Evolutionary conservation across 805 yeast genomes (phyloP).

Genomic region (Lipomyces starkeyi): DNA sequence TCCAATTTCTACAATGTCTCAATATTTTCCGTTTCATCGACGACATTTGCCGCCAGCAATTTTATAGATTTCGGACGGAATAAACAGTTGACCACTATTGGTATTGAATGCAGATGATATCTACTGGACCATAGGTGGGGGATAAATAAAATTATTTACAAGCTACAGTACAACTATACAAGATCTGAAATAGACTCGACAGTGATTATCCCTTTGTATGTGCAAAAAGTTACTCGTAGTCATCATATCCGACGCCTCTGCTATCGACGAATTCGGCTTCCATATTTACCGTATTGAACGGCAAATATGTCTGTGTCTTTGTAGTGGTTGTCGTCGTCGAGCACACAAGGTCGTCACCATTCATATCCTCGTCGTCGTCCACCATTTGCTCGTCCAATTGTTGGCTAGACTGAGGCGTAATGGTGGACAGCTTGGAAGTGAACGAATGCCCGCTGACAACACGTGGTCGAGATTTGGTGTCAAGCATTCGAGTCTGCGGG

Average conservation of each 20-base stretch:
- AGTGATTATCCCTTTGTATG: not conserved
- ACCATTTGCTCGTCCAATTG: conserved; percentile 7
- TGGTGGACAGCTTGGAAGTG: not conserved
- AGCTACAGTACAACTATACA: not conserved
- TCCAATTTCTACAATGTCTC: no score
- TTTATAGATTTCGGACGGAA: no score
- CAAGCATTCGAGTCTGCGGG: not conserved
- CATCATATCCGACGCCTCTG: conserved; percentile 3
- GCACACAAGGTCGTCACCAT: not conserved
- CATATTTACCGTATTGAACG: not conserved
- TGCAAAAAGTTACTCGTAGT: not conserved
- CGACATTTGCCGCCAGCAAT: no score
- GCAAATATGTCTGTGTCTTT: not conserved
- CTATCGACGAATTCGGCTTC: conserved; percentile 5
- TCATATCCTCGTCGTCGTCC: conserved; percentile 2
- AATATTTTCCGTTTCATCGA: no score
- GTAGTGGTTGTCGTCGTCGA: not conserved
- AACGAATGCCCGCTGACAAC: not conserved
- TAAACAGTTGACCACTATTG: no score
- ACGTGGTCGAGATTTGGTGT: not conserved
- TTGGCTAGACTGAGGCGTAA: not conserved
- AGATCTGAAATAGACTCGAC: not conserved
- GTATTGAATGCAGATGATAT: no score
- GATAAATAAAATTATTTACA: not conserved
- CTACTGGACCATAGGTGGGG: no score